These are phyloP conservation scores for Datisca glomerata DNA, from an alignment of 306 rosid genomes.

Conservation along the genomic window DNA sequence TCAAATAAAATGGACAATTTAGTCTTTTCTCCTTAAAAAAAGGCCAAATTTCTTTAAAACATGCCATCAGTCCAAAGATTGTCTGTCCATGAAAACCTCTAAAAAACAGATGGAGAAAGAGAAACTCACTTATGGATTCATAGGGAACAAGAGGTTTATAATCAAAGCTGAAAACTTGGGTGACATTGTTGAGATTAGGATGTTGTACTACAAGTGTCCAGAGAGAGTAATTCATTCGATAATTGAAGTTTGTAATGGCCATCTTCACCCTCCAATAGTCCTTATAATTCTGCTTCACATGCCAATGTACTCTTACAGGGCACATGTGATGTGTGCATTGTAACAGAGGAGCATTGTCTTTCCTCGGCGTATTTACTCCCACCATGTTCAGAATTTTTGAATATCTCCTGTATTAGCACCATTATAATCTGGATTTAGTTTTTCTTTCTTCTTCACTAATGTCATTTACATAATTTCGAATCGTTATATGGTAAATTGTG, in stretches of 20 bases:
- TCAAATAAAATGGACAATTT: no score
- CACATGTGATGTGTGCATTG: conserved; percentile 98
- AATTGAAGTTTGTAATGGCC: conserved; percentile 70
- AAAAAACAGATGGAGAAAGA: no score
- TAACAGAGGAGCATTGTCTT: conserved; percentile 49
- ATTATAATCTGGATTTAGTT: no score
- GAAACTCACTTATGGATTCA: conserved; percentile 70
- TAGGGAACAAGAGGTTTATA: conserved; percentile 80
- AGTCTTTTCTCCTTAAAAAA: no score
- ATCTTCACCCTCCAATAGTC: conserved; percentile 91
- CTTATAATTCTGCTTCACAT: conserved; percentile 65
- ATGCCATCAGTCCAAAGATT: no score
- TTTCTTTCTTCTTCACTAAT: no score
- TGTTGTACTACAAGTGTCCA: conserved; percentile 87
- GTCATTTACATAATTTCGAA: neutral
- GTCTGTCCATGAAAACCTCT: no score
- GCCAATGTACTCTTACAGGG: conserved; percentile 90
- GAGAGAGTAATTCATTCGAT: conserved; percentile 62
- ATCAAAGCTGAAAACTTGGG: conserved; percentile 87
- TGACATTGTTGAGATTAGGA: conserved; percentile 82
- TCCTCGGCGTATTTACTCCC: conserved; percentile 57
- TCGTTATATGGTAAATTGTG: neutral
- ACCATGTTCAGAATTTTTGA: conserved; percentile 57
- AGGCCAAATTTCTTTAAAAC: no score
- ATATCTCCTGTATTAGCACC: conserved; percentile 36